Percentiles rank a stretch among this genome's conserved stretches.
Evolutionary conservation across 805 yeast genomes (phyloP).

Genomic region (Ogataea glucozyma): DNA sequence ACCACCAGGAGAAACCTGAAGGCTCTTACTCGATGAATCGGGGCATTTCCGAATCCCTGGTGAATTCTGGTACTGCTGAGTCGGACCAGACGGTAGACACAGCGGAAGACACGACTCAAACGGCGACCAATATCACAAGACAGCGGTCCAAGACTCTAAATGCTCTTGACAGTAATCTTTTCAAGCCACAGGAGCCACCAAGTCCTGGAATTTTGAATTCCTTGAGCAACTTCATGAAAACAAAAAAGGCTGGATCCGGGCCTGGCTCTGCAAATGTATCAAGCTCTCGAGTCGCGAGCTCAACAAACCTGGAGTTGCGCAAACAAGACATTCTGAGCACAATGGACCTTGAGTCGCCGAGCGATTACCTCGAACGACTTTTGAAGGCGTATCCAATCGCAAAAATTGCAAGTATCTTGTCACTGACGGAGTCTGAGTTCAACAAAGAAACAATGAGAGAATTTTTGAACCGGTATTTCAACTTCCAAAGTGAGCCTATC

Average conservation of each 20-base stretch:
- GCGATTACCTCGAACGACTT: slow-evolving; percentile 35
- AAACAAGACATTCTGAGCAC: slow-evolving; percentile 10
- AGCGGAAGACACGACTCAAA: background rate
- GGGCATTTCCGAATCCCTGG: background rate
- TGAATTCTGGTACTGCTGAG: slow-evolving; percentile 6
- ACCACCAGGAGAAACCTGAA: slow-evolving; percentile 8
- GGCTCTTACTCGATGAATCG: background rate
- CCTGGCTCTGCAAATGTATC: slow-evolving; percentile 10
- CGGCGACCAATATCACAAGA: slow-evolving; percentile 19
- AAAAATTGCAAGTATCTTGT: slow-evolving; percentile 30
- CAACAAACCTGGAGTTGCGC: slow-evolving; percentile 1
- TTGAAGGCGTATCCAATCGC: slow-evolving; percentile 29
- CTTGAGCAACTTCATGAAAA: slow-evolving; percentile 32
- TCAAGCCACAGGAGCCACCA: slow-evolving; percentile 6
- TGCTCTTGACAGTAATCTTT: slow-evolving; percentile 25
- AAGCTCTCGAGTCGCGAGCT: background rate
- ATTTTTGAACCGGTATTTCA: slow-evolving; percentile 40
- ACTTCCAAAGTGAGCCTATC: slow-evolving; percentile 56
- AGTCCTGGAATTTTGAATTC: slow-evolving; percentile 32
- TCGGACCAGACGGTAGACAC: slow-evolving; percentile 1
- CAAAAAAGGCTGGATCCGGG: slow-evolving; percentile 13
- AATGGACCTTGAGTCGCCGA: slow-evolving; percentile 32
- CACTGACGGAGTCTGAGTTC: slow-evolving; percentile 33
- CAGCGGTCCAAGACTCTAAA: slow-evolving; percentile 37
- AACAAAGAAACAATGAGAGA: slow-evolving; percentile 26